phyloP scores from a whole-genome alignment of 192 early-diverging fungal genomes.

The Funneliformis geosporum region DNA sequence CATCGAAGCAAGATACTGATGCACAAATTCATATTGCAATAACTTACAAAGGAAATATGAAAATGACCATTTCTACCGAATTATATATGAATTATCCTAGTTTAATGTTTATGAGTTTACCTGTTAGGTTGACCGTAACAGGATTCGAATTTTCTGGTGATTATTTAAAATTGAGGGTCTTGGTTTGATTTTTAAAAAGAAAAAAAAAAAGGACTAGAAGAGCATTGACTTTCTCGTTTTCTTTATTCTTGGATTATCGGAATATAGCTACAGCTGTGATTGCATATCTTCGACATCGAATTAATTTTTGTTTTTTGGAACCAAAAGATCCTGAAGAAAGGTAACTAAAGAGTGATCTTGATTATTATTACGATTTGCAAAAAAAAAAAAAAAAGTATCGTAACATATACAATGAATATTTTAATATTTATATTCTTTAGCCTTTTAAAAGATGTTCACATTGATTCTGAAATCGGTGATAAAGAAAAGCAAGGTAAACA shows the following conservation, averaged over 20 bases:
- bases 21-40: conserved; percentile 66
- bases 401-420: no score
- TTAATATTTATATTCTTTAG: conserved; percentile 35
- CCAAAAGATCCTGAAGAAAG: conserved; percentile 55
- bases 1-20: conserved; percentile 56
- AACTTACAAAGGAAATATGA: conserved; percentile 75
- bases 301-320: conserved; percentile 75
- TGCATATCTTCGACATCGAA: conserved; percentile 61
- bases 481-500: conserved; percentile 69
- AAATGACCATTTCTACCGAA: conserved; percentile 66
- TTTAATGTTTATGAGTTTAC: conserved; percentile 70
- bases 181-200: background rate
- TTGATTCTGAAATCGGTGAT: conserved; percentile 68
- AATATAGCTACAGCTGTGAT: conserved; percentile 62
- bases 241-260: background rate
- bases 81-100: conserved; percentile 77
- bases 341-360: conserved; percentile 32
- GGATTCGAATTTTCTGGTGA: conserved; percentile 68
- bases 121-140: conserved; percentile 68
- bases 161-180: background rate
- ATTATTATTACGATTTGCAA: background rate
- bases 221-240: background rate
- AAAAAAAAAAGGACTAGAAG: background rate
- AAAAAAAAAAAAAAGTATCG: no score
- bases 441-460: conserved; percentile 56